These are phyloP conservation scores for Ceratocystis destructans DNA, from an alignment of 2,329 filamentous ascomycete species.

Conservation along the genomic window DNA sequence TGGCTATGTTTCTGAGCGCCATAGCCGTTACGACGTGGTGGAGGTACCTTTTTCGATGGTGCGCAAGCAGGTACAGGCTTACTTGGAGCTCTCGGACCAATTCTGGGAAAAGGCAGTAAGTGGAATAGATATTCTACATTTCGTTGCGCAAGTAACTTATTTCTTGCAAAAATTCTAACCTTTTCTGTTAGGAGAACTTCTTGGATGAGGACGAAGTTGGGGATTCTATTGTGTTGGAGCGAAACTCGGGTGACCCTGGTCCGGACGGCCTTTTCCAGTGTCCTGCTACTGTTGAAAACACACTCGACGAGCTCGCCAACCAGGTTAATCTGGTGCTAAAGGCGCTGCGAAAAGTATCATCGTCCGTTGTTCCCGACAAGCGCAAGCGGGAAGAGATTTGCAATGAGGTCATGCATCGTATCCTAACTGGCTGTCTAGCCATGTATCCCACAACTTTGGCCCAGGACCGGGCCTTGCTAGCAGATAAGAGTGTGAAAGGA, in stretches of 20 bases:
- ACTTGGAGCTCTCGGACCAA: conserved; percentile 28
- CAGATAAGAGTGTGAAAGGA: conserved; percentile 23
- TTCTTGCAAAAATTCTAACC: conserved; percentile 21
- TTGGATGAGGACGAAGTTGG: conserved; percentile 56
- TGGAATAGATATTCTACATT: conserved; percentile 18
- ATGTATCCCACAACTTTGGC: conserved; percentile 32
- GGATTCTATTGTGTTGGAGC: conserved; percentile 57
- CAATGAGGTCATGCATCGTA: conserved; percentile 29
- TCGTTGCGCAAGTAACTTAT: background rate
- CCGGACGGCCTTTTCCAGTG: conserved; percentile 33
- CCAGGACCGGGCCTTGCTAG: conserved; percentile 31
- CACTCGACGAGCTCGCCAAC: conserved; percentile 39
- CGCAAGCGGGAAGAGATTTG: conserved; percentile 35
- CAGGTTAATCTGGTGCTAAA: conserved; percentile 40
- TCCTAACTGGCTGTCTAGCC: conserved; percentile 28
- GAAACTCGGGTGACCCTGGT: conserved; percentile 39
- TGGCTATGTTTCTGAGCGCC: conserved; percentile 70
- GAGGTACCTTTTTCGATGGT: conserved; percentile 57
- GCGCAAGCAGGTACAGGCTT: conserved; percentile 30
- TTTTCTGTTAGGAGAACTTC: conserved; percentile 25
- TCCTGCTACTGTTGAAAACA: conserved; percentile 28
- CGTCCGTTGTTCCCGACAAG: conserved; percentile 35
- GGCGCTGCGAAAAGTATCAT: conserved; percentile 33
- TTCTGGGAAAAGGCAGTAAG: conserved; percentile 33
- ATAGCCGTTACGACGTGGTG: conserved; percentile 67